These are phyloP conservation scores for Mycena maculata DNA, from an alignment of 768 basidiomycete species.

Conservation along the genomic window DNA sequence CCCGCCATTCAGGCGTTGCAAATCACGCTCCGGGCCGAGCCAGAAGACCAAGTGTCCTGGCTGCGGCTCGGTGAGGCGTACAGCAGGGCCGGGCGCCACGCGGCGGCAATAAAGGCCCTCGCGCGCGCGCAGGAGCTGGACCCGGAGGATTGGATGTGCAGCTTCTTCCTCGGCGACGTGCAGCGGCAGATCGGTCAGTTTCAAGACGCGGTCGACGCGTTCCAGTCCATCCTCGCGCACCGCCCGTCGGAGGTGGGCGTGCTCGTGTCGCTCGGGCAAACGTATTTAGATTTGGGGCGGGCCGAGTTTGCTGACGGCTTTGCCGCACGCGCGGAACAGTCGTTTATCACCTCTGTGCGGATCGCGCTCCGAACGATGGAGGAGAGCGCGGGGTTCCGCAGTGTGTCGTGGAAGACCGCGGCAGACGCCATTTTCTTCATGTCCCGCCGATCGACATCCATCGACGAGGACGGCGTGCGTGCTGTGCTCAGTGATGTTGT, in stretches of 20 bases:
- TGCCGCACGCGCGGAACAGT: constrained; percentile 75
- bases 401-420: constrained; percentile 84
- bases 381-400: constrained; percentile 70
- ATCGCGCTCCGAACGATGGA: constrained; percentile 62
- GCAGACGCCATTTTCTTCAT: constrained; percentile 82
- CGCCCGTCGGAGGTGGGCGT: constrained; percentile 80
- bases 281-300: constrained; percentile 77
- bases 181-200: constrained; percentile 81
- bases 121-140: constrained; percentile 77
- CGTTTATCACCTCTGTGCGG: constrained; percentile 71
- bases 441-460: constrained; percentile 62
- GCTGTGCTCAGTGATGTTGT: constrained; percentile 48
- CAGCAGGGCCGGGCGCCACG: constrained; percentile 85
- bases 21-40: constrained; percentile 82
- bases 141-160: constrained; percentile 84
- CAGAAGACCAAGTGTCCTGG: constrained; percentile 87
- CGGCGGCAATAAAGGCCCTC: constrained; percentile 91
- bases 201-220: constrained; percentile 77
- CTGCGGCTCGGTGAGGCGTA: constrained; percentile 93
- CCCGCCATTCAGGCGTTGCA: constrained; percentile 88
- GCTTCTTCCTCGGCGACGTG: constrained; percentile 87
- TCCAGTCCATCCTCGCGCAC: constrained; percentile 64
- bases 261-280: constrained; percentile 75
- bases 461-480: constrained; percentile 55
- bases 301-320: constrained; percentile 78